Base-by-base conservation (phyloP, 2,329 filamentous ascomycete genomes). In the Tolypocladium endophyticum region DNA sequence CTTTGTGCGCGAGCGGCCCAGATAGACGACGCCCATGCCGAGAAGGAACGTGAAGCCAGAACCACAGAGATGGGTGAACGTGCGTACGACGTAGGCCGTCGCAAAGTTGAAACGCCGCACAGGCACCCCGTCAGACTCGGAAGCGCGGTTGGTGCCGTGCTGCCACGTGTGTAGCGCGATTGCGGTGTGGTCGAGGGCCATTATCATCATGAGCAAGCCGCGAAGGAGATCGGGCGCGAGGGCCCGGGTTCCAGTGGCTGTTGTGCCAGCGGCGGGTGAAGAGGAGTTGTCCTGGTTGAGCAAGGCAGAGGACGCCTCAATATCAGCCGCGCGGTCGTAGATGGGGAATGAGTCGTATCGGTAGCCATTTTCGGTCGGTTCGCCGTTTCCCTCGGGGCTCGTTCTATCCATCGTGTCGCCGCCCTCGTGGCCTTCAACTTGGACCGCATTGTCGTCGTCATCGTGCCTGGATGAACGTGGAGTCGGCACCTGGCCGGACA, bases 31-130 rank as follows among this genome's bases (percentile, higher is more conserved):
- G 9, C 77, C 77, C 64, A 78, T 72, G 30, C 77, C 77, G 4
- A 79, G 68, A n/a, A 79, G 66, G 43, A 79, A 74, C 0, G 73
- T 75, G 61, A 79, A 79, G 9, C 77, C 77, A 0, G 77, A 69
- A 1, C 73, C 77, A 66, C 77, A 79, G 8, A 79, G 70, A 28
- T 79, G 77, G 0, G 76, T 76, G 4, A 79, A 65, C 0, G 73
- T 73, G 9, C 77, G 74, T 30, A 76, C 66, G n/a, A 69, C 54
- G 61, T 75, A 77, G 8, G 70, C 75, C 5, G 70, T 62, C 0
- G 71, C 66, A 0, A 66, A 67, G 59, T 76, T 79, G 76, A 76
- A 79, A 5, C 61, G 55, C 23, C 59, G 62, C 30, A 79, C 69
- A 5, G 70, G 63, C 1, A 59, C 47, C 25, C 74, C 69, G 64